phyloP scores from a whole-genome alignment of 75 land plant species.

The Adiantum capillusveneris region DNA sequence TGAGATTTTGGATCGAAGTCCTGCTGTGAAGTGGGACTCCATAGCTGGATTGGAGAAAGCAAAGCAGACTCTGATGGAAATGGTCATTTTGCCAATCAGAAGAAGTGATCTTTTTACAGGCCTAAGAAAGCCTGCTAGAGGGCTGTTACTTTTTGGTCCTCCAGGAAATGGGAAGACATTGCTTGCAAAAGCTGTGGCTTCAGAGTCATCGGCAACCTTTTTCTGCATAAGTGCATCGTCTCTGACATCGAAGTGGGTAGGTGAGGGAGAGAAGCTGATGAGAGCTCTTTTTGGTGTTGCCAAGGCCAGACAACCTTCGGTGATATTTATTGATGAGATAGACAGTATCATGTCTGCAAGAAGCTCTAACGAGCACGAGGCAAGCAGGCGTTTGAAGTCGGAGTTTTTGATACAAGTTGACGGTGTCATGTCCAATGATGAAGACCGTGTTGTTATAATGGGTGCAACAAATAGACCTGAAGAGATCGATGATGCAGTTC shows the following conservation, averaged over 20 bases:
- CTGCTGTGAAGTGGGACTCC: slow-evolving; percentile 93
- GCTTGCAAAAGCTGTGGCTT: slow-evolving; percentile 99
- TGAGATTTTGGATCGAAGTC: slow-evolving; percentile 81
- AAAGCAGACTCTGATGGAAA: slow-evolving; percentile 89
- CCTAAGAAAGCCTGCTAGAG: slow-evolving; percentile 89
- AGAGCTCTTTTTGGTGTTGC: slow-evolving; percentile 92
- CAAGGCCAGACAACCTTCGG: slow-evolving; percentile 75
- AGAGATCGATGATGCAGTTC: slow-evolving; percentile 96
- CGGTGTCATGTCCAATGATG: slow-evolving; percentile 73
- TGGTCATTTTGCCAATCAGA: slow-evolving; percentile 90
- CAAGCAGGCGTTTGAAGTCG: slow-evolving; percentile 93
- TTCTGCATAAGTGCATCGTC: slow-evolving; percentile 94
- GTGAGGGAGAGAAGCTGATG: slow-evolving; percentile 93
- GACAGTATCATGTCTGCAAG: slow-evolving; percentile 96
- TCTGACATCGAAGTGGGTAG: slow-evolving; percentile 98
- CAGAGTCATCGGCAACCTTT: slow-evolving; percentile 91
- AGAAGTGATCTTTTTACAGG: slow-evolving; percentile 93
- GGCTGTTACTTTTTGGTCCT: slow-evolving; percentile 95
- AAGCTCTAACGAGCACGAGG: slow-evolving; percentile 77
- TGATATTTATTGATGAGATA: slow-evolving; percentile 99
- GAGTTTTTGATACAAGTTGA: slow-evolving; percentile 97
- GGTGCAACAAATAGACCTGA: slow-evolving; percentile 99
- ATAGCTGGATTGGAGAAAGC: slow-evolving; percentile 95
- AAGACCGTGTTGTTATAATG: slow-evolving; percentile 84
- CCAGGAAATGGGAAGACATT: slow-evolving; percentile 99